Base-by-base conservation (phyloP, 2,329 filamentous ascomycete species). In the Chaetomiaceae sp. region DNA sequence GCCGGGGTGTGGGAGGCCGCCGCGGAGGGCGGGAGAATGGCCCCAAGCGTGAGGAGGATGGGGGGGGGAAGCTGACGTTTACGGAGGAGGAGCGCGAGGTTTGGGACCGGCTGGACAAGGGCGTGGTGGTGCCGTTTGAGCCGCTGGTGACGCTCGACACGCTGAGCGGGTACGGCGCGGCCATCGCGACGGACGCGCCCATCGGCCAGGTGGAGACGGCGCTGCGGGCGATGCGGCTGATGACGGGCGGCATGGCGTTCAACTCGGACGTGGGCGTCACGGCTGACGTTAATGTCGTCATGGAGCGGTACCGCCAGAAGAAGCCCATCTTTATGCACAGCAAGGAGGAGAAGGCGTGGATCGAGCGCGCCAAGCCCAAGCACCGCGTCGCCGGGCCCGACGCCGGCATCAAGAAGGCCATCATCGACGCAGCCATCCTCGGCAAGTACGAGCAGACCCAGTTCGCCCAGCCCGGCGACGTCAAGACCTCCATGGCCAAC, bases 251-350 rank as follows among this genome's bases (percentile, higher is more conserved):
- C 5, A 50, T 58, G 39, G 46, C 64, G 0, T 72, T 65, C 62
- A 59, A 66, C 48, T 31, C 58, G 27, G 48, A 62, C 45, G 51
- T 62, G 13, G 46, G 55, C 25, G 65, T 64, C 9, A 60, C 64
- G 31, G 52, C 50, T 31, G 62, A 62, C 43, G 35, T 56, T n/a
- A 54, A 53, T 49, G 55, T 39, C 17, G 16, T 47, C 8, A 46
- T 52, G 37, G 52, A 59, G 53, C 44, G 50, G 25, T 58, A 54
- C 50, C 47, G 44, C 13, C 44, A 63, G 30, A 62, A 61, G 52
- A 56, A 58, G 51, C 70, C 69, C n/a, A 53, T 70, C 4, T 73
- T 72, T 51, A 67, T 73, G 56, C 66, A 70, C 51, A 63, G 59
- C 17, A 20, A 55, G 25, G 64, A 60, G 48, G 65, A 66, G 62